Base-by-base conservation (phyloP, 148 eudicot species). In the Simmondsia chinensis region DNA sequence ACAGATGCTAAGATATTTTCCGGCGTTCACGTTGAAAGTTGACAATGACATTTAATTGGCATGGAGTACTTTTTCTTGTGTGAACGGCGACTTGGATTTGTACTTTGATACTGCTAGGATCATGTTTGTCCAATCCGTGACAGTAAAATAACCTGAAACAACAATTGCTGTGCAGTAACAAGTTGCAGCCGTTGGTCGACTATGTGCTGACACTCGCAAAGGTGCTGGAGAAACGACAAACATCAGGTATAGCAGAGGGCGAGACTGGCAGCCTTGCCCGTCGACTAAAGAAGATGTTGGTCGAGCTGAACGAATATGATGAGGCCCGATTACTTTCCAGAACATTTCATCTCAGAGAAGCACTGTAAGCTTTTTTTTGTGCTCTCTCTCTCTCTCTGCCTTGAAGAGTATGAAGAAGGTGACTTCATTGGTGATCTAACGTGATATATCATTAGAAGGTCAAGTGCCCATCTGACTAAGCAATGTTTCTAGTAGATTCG, bases 261-360 rank as follows among this genome's bases (percentile, higher is more conserved):
- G 93, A 76, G 51, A 70, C 54, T 10, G 49, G 50, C 25, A 74
- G 70, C 51, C 76, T 91, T 50, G 95, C 91, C 43, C 91, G 84
- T 15, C 65, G 95, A 21, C 43, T 91, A 62, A 82, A 72, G 83
- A 91, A 76, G 72, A 79, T 91, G 85, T 77, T 85, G 36, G 93
- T 85, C 37, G 95, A 85, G 53, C 83, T 91, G 40, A 79, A 91
- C 12, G 88, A 85, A 57, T 91, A 85, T 17, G 97, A 91, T 47
- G 73, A 72, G 28, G 97, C 95, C 43, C 67, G 94, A 53, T 50
- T 70, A 30, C 57, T 91, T 17, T 65, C 66, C 1, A 72, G 76
- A 68, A 91, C 85, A 22, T 91, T 91, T 44, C 75, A 70, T 60
- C 73, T 91, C 47, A 85, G 72, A 65, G 97, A 75, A 68, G 95